These are phyloP conservation scores for Collybiopsis confluens DNA, from an alignment of 768 basidiomycete species.

Conservation along the genomic window DNA sequence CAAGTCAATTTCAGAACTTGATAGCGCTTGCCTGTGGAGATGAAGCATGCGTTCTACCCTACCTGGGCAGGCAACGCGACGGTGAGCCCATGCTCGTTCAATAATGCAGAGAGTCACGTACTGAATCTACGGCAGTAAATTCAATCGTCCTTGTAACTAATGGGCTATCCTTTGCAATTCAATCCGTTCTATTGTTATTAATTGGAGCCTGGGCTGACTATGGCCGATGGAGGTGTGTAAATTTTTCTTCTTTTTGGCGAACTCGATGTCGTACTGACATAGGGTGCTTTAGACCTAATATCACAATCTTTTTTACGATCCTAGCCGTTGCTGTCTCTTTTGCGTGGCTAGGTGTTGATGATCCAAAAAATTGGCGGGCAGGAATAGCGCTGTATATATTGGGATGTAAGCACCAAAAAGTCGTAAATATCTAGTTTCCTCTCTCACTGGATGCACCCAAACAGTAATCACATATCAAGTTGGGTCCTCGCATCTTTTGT, in stretches of 20 bases:
- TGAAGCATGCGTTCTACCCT: conserved; percentile 61
- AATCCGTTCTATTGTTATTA: conserved; percentile 58
- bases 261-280: conserved; percentile 4
- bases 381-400: conserved; percentile 61
- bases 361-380: conserved; percentile 58
- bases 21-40: conserved; percentile 47
- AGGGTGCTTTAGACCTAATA: conserved; percentile 53
- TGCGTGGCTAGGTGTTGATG: conserved; percentile 72
- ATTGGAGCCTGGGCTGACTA: conserved; percentile 83
- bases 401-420: conserved; percentile 44
- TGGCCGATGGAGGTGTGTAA: conserved; percentile 63
- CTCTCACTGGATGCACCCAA: conserved; percentile 10
- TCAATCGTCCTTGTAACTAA: conserved; percentile 77
- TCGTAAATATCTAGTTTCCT: background rate
- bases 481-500: background rate
- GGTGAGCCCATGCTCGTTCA: conserved; percentile 31
- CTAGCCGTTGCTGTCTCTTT: conserved; percentile 66
- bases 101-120: background rate
- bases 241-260: background rate
- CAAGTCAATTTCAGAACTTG: conserved; percentile 72
- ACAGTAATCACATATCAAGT: conserved; percentile 73
- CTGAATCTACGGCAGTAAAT: conserved; percentile 43
- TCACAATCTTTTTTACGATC: conserved; percentile 71
- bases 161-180: conserved; percentile 75
- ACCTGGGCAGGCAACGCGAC: conserved; percentile 56